Evolutionary conservation across 805 yeast species (phyloP).

Genomic region (Kuraishia hungarica): DNA sequence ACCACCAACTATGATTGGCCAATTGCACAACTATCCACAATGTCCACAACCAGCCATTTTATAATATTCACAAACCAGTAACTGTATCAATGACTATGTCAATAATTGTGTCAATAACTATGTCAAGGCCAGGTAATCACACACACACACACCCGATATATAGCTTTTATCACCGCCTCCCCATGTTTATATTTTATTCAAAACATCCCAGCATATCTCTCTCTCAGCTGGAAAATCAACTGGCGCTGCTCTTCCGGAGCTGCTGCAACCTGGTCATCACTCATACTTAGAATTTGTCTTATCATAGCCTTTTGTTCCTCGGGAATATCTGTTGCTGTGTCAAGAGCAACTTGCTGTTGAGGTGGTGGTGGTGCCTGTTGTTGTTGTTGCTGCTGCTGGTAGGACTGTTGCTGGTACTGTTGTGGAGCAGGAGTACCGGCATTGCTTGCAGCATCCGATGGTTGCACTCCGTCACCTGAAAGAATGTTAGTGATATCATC

Average conservation of each 20-base stretch:
- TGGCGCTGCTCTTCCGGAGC: slow-evolving; percentile 45
- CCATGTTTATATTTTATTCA: too few species aligned
- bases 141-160: too few species aligned
- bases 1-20: too few species aligned
- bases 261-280: slow-evolving; percentile 40
- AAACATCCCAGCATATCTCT: slow-evolving; percentile 6
- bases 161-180: background rate
- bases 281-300: slow-evolving; percentile 40
- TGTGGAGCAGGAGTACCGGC: slow-evolving; percentile 10
- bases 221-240: slow-evolving; percentile 17
- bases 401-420: background rate
- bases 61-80: background rate
- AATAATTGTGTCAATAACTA: too few species aligned
- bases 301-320: slow-evolving; percentile 37
- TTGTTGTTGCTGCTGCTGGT: background rate
- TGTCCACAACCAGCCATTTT: too few species aligned
- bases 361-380: too few species aligned
- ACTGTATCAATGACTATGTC: too few species aligned
- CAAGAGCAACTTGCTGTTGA: background rate
- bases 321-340: slow-evolving; percentile 7
- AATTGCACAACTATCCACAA: too few species aligned
- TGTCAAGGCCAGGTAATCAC: too few species aligned
- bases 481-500: slow-evolving; percentile 15
- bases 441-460: slow-evolving; percentile 10
- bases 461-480: slow-evolving; percentile 5